Conservation (phyloP, 345 rosid genomes). For the Murraya paniculata region DNA sequence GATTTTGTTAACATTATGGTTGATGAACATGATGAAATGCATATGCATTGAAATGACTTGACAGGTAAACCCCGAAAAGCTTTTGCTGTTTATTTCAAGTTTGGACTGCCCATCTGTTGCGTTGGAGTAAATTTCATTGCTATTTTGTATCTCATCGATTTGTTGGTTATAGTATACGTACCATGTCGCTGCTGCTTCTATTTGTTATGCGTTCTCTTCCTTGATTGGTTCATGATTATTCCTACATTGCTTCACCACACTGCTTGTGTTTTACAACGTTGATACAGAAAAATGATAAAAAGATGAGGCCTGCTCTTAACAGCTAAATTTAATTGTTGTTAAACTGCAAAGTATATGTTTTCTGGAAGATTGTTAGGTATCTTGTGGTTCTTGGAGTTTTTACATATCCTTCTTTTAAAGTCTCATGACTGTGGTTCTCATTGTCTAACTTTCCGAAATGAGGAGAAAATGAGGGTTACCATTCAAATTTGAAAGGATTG, state of each 20-base stretch:
- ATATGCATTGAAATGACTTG: background rate
- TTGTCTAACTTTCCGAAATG: background rate
- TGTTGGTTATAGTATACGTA: background rate
- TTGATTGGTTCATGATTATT: background rate
- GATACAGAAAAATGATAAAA: background rate
- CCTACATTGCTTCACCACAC: background rate
- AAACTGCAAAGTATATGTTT: background rate
- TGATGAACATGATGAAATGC: background rate
- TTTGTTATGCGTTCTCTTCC: background rate
- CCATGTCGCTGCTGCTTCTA: background rate
- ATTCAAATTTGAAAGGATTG: background rate
- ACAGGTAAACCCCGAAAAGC: background rate
- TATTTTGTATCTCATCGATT: background rate
- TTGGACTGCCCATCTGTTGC: background rate
- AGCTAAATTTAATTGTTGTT: background rate
- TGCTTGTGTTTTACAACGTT: background rate
- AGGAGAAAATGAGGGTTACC: constrained; percentile 1
- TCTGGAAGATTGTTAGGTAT: background rate
- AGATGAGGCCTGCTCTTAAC: background rate
- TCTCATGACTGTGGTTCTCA: background rate
- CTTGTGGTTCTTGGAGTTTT: constrained; percentile 2
- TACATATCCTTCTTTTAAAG: background rate
- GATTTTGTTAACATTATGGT: background rate
- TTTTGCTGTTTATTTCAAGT: background rate
- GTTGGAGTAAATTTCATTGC: background rate